Conservation (phyloP, 1,139 yeast species). For the Debaryomyces fabryi region DNA sequence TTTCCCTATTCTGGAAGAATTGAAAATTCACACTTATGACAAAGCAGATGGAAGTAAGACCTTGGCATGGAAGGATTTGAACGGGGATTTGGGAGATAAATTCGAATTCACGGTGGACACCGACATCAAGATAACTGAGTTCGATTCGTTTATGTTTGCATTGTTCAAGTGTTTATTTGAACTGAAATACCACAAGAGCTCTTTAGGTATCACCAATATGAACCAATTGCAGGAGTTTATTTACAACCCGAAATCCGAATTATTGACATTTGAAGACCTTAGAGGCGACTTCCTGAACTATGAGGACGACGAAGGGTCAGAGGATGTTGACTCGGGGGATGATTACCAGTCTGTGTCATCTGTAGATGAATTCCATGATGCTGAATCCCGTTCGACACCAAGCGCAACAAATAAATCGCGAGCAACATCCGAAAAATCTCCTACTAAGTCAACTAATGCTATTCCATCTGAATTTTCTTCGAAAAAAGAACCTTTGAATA, state of each 20-base stretch:
- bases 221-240: constrained; percentile 60
- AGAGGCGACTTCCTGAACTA: constrained; percentile 15
- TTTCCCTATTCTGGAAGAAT: constrained; percentile 66
- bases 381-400: constrained; percentile 11
- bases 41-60: constrained; percentile 41
- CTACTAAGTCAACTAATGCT: not conserved
- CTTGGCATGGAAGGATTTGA: constrained; percentile 78
- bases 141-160: constrained; percentile 65
- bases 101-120: constrained; percentile 80
- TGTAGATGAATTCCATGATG: constrained; percentile 21
- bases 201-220: constrained; percentile 45
- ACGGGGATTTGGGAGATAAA: constrained; percentile 84
- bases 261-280: constrained; percentile 28
- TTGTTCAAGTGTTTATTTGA: constrained; percentile 76
- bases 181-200: constrained; percentile 63
- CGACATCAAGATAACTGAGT: constrained; percentile 55
- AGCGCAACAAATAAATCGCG: not conserved
- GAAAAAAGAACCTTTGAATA: not conserved
- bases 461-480: not conserved
- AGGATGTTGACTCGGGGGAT: constrained; percentile 17
- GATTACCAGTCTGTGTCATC: constrained; percentile 10
- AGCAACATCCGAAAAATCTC: constrained; percentile 7
- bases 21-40: constrained; percentile 49
- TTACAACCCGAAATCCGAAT: constrained; percentile 31
- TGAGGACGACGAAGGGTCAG: constrained; percentile 15